Conservation (phyloP, 331 rosid genomes). For the Malus hybrid region DNA sequence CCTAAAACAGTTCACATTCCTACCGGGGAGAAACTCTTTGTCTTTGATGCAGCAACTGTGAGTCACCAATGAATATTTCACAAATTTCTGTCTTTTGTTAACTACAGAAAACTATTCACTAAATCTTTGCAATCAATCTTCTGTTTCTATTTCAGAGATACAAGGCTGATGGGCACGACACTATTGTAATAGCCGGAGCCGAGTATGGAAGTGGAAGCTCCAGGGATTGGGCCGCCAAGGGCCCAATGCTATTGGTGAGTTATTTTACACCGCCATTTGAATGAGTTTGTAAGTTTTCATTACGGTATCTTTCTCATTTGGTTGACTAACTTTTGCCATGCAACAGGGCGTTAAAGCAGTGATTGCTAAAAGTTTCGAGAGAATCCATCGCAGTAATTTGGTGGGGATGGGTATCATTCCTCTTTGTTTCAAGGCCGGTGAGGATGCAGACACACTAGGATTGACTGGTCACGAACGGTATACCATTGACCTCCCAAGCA, state of each 20-base stretch:
- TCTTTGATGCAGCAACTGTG: constrained; percentile 79
- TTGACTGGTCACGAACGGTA: constrained; percentile 85
- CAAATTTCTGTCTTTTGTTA: not conserved
- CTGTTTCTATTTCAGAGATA: constrained; percentile 49
- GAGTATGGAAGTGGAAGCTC: constrained; percentile 99
- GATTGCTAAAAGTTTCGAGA: constrained; percentile 86
- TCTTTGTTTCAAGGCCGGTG: constrained; percentile 79
- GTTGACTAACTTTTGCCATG: not conserved
- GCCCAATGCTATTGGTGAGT: constrained; percentile 89
- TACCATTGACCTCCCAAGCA: constrained; percentile 66
- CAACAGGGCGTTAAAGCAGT: constrained; percentile 90
- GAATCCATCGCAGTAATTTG: constrained; percentile 91
- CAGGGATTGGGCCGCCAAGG: constrained; percentile 99
- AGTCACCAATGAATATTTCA: constrained; percentile 17
- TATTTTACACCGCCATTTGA: not conserved
- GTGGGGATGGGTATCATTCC: constrained; percentile 94
- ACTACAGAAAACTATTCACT: not conserved
- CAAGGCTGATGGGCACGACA: constrained; percentile 64
- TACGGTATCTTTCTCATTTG: not conserved
- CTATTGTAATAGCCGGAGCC: constrained; percentile 88
- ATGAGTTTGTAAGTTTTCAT: not conserved
- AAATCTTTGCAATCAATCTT: constrained; percentile 10
- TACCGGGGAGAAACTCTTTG: constrained; percentile 65
- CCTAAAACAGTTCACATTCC: constrained; percentile 83
- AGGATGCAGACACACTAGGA: constrained; percentile 79